Evolutionary conservation across 371 early-diverging fungal genomes (phyloP), one percentile per base, ranked within the genome.

Genomic region (Syncephalastrum contaminatum): DNA sequence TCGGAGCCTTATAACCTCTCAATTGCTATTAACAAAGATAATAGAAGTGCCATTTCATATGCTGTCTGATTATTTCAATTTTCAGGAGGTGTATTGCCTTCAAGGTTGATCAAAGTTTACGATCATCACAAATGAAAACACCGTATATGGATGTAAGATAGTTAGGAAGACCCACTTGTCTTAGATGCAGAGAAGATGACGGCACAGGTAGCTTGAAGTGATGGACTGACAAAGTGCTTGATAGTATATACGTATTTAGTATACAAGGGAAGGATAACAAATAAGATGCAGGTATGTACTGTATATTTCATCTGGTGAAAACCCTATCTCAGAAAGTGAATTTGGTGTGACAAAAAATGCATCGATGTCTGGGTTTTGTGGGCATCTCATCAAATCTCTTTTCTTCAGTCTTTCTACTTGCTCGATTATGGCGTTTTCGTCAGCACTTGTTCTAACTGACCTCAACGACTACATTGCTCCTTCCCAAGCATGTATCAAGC

Each of bases 381-480:
- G 20, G 16, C 44, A 30, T 30, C 36, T 30, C 36, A 30, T 30
- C 36, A 30, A 30, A 30, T 30, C 36, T 30, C 36, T 30, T 30
- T 30, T 30, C 10, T 12, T 10, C 36, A 18, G 15, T 18, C 18
- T 47, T 47, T 47, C 25, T 47, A 4, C 25, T 19, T 47, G 13
- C 25, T 47, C 3, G 47, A 49, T 16, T 18, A 87, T 88, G 88
- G 66, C 83, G 8, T 92, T 93, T 63, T 91, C 91, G 18, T 83
- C 84, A 24, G 92, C 89, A 15, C 75, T 93, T 27, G 73, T 84
- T 18, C 77, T 98, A 15, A 89, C 96, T 0, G 95, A 97, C 78
- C 83, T 98, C 22, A 94, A 97, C 67, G 97, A 98, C 79, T 97
- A 86, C 60, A 94, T 98, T 64, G 82, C 91, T 19, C 97, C 97